Conservation (phyloP, 306 rosid species). For the Cucumis cinereus region DNA sequence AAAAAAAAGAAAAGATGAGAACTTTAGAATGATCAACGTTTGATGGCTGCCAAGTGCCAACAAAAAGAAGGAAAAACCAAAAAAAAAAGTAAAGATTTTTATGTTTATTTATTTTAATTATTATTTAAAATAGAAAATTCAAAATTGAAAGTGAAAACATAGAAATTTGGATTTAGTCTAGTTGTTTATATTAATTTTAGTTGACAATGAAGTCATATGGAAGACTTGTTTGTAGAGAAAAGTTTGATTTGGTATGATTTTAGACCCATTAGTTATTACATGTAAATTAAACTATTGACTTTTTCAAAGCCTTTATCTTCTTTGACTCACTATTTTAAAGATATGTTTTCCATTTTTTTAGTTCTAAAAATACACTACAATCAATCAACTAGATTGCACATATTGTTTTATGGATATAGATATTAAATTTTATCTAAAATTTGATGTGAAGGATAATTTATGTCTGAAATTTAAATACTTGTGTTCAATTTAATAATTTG, state of each 20-base stretch:
- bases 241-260: not conserved
- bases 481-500: too few species aligned
- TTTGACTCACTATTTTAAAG: too few species aligned
- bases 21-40: not conserved
- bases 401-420: too few species aligned
- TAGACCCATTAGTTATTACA: not conserved
- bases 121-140: too few species aligned
- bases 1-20: not conserved
- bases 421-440: too few species aligned
- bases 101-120: not conserved
- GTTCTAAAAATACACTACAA: too few species aligned
- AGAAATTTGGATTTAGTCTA: not conserved
- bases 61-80: too few species aligned
- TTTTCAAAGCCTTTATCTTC: not conserved
- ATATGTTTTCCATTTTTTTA: too few species aligned
- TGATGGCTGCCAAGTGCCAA: not conserved
- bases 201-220: not conserved
- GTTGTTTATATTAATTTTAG: not conserved
- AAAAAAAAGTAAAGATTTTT: not conserved
- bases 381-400: too few species aligned
- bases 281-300: not conserved
- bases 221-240: not conserved
- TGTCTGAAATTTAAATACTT: too few species aligned
- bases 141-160: too few species aligned
- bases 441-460: too few species aligned